Conservation (phyloP, 2,329 filamentous ascomycete genomes). For the Rhinocladiella mackenziei region DNA sequence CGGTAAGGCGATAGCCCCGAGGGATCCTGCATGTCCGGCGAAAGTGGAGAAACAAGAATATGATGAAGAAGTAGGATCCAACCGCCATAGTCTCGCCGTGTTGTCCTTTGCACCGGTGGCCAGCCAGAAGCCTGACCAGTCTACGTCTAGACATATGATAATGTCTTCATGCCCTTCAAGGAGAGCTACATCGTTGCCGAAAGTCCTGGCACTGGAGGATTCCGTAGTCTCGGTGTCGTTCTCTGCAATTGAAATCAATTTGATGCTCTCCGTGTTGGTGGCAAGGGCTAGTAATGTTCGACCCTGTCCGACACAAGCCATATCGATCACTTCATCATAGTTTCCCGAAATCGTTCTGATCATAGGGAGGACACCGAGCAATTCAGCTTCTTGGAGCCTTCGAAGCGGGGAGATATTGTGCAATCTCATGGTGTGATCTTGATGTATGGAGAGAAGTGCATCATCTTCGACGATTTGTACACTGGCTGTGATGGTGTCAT, state of each 20-base stretch:
- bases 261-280: conserved; percentile 90
- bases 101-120: conserved; percentile 97
- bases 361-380: conserved; percentile 49
- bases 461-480: conserved; percentile 52
- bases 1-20: conserved; percentile 84
- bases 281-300: conserved; percentile 80
- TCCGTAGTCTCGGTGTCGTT: conserved; percentile 34
- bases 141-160: conserved; percentile 86
- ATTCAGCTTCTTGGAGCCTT: conserved; percentile 31
- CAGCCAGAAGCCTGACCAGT: conserved; percentile 97
- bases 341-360: conserved; percentile 86
- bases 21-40: conserved; percentile 87
- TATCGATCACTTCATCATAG: conserved; percentile 94
- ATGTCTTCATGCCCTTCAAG: conserved; percentile 92
- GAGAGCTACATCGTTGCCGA: conserved; percentile 82
- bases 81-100: conserved; percentile 81
- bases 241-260: conserved; percentile 68
- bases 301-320: conserved; percentile 78
- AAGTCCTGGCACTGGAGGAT: conserved; percentile 39
- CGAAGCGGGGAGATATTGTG: conserved; percentile 55
- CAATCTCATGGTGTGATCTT: conserved; percentile 80
- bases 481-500: conserved; percentile 66
- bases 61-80: conserved; percentile 70
- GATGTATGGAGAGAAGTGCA: conserved; percentile 70
- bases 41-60: conserved; percentile 79